Percentiles rank a stretch among this genome's conserved stretches.
phyloP scores from a whole-genome alignment of 352 stramenopile genomes.

The Pythium diclinum region DNA sequence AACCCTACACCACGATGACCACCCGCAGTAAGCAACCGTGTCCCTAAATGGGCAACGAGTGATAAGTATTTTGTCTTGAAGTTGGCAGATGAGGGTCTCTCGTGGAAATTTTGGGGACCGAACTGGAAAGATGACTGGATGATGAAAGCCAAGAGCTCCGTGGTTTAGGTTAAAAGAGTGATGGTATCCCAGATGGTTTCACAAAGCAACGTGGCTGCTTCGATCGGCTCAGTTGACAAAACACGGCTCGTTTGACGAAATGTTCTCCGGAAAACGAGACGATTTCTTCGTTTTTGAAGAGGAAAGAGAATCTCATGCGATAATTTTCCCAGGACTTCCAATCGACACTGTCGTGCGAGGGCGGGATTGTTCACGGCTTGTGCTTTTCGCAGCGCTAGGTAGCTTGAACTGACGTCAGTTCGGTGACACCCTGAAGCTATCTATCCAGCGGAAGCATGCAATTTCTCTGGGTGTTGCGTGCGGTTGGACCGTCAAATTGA shows the following conservation, averaged over 20 bases:
- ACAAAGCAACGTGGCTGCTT: conserved; percentile 1
- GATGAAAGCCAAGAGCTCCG: conserved; percentile 4
- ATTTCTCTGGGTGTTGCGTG: background rate
- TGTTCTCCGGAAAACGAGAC: conserved; percentile 5
- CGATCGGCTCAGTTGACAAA: conserved; percentile 8
- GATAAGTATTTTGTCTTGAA: background rate
- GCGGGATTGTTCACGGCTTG: background rate
- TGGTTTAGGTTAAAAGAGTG: conserved; percentile 2
- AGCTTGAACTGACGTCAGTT: background rate
- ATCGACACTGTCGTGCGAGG: conserved; percentile 1
- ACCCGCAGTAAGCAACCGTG: conserved; percentile 7
- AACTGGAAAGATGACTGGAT: conserved; percentile 7
- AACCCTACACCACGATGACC: background rate
- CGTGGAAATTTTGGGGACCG: conserved; percentile 11
- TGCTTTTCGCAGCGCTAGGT: background rate
- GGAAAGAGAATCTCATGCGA: background rate
- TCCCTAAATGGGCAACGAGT: background rate
- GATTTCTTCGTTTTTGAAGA: background rate
- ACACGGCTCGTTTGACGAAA: conserved; percentile 1
- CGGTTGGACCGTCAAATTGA: background rate
- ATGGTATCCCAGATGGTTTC: background rate
- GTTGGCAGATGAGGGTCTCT: background rate
- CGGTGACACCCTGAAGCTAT: background rate
- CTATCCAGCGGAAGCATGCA: background rate
- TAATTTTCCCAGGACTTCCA: background rate